Conservation (phyloP, 2,329 filamentous ascomycete genomes). For the Xylariaceae sp. region DNA sequence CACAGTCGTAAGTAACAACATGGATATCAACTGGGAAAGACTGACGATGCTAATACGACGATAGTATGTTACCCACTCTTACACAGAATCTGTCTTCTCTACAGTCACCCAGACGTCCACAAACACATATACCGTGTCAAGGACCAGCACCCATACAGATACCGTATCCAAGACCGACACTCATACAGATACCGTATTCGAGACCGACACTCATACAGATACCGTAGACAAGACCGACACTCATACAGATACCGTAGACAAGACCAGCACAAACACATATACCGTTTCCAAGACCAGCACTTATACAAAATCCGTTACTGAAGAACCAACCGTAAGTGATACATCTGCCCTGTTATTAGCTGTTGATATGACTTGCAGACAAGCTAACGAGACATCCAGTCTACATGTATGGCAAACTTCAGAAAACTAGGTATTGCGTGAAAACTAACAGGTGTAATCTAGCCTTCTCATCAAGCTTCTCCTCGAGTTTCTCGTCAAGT, state of each 20-base stretch:
- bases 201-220: neutral
- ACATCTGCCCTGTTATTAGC: neutral
- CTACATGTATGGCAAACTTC: neutral
- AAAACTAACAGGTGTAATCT: neutral
- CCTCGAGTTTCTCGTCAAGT: neutral
- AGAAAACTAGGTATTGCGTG: neutral
- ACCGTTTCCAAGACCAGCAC: neutral
- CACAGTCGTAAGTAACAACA: constrained; percentile 4
- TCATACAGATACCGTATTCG: neutral
- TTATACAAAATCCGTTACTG: neutral
- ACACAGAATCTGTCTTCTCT: neutral
- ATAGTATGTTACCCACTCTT: constrained; percentile 4
- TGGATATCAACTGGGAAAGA: neutral
- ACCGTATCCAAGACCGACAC: neutral
- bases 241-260: too few relatives aligned
- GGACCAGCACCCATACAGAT: neutral
- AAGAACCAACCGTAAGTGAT: neutral
- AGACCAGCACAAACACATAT: too few relatives aligned
- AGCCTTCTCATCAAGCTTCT: neutral
- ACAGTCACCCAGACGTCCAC: constrained; percentile 3
- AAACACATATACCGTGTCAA: neutral
- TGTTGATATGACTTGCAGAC: neutral
- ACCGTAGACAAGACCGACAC: neutral
- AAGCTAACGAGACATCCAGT: constrained; percentile 1
- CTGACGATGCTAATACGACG: neutral